These are phyloP conservation scores for Flaveria trinervia DNA, from an alignment of 129 eudicot species.

Conservation along the genomic window DNA sequence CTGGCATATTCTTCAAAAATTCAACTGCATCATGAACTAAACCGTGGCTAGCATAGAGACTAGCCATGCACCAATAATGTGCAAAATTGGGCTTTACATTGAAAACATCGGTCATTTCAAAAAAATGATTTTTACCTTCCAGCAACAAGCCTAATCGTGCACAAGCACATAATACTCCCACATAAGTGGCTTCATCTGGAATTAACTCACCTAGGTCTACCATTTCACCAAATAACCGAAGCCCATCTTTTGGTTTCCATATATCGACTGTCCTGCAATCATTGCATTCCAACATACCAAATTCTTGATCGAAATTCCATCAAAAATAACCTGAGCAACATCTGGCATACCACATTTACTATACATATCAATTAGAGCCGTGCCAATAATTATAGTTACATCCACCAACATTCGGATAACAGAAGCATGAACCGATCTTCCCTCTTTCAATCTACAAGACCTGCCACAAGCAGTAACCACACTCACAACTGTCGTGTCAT, in stretches of 20 bases:
- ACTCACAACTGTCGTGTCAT: conserved; percentile 57
- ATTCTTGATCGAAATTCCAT: conserved; percentile 53
- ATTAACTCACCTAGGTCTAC: conserved; percentile 24
- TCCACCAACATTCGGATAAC: conserved; percentile 36
- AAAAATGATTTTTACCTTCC: conserved; percentile 61
- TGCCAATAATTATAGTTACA: conserved; percentile 52
- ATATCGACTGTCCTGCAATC: conserved; percentile 80
- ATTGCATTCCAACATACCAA: conserved; percentile 83
- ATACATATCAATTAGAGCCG: conserved; percentile 79
- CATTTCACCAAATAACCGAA: conserved; percentile 53
- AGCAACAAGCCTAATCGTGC: conserved; percentile 60
- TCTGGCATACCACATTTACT: conserved; percentile 63
- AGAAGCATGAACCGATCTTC: conserved; percentile 70
- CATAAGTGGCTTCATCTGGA: conserved; percentile 74
- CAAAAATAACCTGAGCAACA: conserved; percentile 56
- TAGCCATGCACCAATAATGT: conserved; percentile 96
- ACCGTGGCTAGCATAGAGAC: conserved; percentile 65
- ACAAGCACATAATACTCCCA: conserved; percentile 84
- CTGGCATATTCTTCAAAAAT: conserved; percentile 51
- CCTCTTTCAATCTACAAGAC: conserved; percentile 83
- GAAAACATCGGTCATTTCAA: conserved; percentile 57
- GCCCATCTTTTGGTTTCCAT: conserved; percentile 72
- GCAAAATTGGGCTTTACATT: conserved; percentile 72
- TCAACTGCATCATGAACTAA: conserved; percentile 59
- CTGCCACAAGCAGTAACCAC: conserved; percentile 74